Conservation (phyloP, 2,329 filamentous ascomycete species). For the Colletotrichum destructivum region DNA sequence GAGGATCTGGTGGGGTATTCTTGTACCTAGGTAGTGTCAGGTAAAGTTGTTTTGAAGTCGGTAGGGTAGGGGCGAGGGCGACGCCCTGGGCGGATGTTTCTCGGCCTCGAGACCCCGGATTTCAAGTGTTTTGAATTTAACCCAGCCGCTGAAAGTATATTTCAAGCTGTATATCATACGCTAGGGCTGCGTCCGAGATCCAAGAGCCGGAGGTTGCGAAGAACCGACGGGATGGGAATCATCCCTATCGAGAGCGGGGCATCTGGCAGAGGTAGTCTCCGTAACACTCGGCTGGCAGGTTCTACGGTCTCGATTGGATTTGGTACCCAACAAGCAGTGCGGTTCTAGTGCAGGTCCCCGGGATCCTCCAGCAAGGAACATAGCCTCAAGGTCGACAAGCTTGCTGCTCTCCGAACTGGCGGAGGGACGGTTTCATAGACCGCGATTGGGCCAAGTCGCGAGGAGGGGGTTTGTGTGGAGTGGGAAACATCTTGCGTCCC, state of each 20-base stretch:
- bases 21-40: not conserved
- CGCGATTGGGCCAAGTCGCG: constrained; percentile 27
- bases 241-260: constrained; percentile 1
- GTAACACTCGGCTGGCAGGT: constrained; percentile 2
- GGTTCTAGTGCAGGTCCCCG: constrained; percentile 37
- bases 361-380: constrained; percentile 27
- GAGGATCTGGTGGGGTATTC: constrained; percentile 33
- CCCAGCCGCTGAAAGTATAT: not conserved
- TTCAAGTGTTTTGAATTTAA: constrained; percentile 1
- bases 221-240: constrained; percentile 4
- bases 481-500: constrained; percentile 26
- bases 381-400: constrained; percentile 6
- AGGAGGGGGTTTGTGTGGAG: constrained; percentile 2
- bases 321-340: constrained; percentile 13
- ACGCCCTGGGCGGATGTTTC: not conserved
- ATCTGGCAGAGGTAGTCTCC: not conserved
- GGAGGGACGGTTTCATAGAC: not conserved
- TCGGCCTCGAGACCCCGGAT: constrained; percentile 5
- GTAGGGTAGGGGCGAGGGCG: no score
- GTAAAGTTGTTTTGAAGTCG: not conserved
- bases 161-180: constrained; percentile 19
- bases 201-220: not conserved
- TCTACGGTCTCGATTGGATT: constrained; percentile 2
- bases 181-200: not conserved
- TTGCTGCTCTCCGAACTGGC: not conserved